Conservation (phyloP, 225 moss, liverwort and hornwort genomes). For the Physcomitrium patens region DNA sequence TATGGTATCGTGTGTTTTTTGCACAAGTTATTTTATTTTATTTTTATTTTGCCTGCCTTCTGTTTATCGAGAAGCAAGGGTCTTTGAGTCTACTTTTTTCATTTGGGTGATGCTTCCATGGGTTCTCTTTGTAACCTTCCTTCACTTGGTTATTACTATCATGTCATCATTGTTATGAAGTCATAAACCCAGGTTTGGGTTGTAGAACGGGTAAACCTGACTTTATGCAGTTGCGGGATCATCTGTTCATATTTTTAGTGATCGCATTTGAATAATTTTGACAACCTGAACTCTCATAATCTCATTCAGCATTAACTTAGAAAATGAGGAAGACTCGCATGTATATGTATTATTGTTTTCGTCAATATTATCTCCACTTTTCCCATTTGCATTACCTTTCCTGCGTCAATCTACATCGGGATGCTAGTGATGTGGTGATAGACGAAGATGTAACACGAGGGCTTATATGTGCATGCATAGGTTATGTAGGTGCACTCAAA, state of each 20-base stretch:
- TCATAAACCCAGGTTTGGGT: not conserved
- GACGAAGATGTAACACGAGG: conserved; percentile 24
- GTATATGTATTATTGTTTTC: no score
- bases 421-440: conserved; percentile 19
- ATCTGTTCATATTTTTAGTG: not conserved
- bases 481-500: conserved; percentile 39
- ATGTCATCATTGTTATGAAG: not conserved
- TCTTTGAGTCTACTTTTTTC: not conserved
- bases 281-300: not conserved
- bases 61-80: no score
- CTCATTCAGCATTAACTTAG: no score
- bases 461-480: conserved; percentile 39
- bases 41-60: no score
- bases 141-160: no score
- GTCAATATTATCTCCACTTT: not conserved
- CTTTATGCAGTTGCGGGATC: not conserved
- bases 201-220: not conserved
- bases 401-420: conserved; percentile 2
- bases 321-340: no score
- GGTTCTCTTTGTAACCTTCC: not conserved
- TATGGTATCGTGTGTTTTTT: not conserved
- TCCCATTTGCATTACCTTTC: not conserved
- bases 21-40: not conserved
- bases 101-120: conserved; percentile 1
- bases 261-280: no score